Evolutionary conservation across 148 eudicot genomes (phyloP), one percentile per base, ranked within the genome.

Genomic region (Arctostaphylos glauca): DNA sequence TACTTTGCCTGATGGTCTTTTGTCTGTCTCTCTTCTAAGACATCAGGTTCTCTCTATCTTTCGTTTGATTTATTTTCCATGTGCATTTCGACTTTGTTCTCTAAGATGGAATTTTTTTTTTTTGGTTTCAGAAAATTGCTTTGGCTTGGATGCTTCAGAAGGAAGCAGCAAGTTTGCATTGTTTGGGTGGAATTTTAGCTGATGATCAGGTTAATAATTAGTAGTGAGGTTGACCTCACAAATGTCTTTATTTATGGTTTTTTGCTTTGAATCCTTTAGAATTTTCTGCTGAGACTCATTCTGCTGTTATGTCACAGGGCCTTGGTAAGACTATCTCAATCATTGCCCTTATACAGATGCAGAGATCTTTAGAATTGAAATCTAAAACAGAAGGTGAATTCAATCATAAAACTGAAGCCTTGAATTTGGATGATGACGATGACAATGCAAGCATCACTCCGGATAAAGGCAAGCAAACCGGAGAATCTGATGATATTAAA

Each of bases 131-230:
- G 99, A 97, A 92, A 93, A 94, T 96, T 85, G 99, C 98, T 18
- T 87, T 97, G 88, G 92, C 94, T 58, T 97, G 99, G 99, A 97
- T 97, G 99, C 91, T 92, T 79, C 90, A 90, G 77, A 94, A 93
- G 87, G 99, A 97, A 90, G 86, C 93, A 72, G 87, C 84, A 81
- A 91, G 93, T 74, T 78, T 86, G 55, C 89, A 85, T 85, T 97
- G 98, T 84, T 84, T 88, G 86, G 99, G 99, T 81, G 99, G 98
- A 83, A 94, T 97, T 82, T 90, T 97, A 81, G 99, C 99, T 58
- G 99, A 97, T 91, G 99, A 97, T 85, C 99, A 97, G 99, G 99
- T 97, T 41, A 82, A 43, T 59, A 8, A 48, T 2, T 31, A 58
- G 77, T 73, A 72, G 23, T 67, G 12, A 31, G 60, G 21, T 72